A percentile compares a stretch with the other conserved stretches of the same genome.
phyloP scores from a whole-genome alignment of 179 eudicot genomes.

The Drosera spatulata region DNA sequence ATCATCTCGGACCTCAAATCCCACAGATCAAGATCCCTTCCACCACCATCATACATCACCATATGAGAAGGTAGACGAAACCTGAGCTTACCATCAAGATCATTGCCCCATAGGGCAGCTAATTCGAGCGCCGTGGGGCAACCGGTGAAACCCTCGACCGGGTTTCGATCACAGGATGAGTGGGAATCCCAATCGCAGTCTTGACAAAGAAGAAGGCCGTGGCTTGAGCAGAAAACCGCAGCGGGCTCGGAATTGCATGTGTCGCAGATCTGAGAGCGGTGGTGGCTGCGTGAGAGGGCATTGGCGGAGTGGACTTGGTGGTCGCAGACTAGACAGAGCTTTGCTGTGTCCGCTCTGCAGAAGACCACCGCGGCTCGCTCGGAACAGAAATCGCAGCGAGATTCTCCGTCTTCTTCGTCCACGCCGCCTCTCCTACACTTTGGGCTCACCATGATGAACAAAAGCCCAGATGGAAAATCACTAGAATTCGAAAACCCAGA shows the following conservation, averaged over 20 bases:
- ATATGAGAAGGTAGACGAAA: background rate
- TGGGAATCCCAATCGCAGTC: constrained; percentile 48
- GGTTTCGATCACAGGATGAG: constrained; percentile 19
- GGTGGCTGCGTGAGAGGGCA: constrained; percentile 64
- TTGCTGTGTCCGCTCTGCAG: constrained; percentile 85
- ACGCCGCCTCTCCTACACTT: background rate
- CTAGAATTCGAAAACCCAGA: too few species aligned
- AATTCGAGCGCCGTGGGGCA: constrained; percentile 43
- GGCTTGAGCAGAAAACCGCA: constrained; percentile 25
- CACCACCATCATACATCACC: background rate
- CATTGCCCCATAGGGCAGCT: constrained; percentile 41
- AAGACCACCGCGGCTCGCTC: constrained; percentile 39
- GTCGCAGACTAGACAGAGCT: constrained; percentile 79
- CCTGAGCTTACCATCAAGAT: constrained; percentile 14
- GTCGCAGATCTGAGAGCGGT: constrained; percentile 69
- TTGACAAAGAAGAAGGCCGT: constrained; percentile 38
- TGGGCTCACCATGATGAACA: background rate
- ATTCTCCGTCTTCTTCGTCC: constrained; percentile 6
- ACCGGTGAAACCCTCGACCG: constrained; percentile 44
- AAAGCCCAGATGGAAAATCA: too few species aligned
- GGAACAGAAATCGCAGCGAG: constrained; percentile 60
- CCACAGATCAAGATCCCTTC: constrained; percentile 2
- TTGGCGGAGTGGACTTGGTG: constrained; percentile 87
- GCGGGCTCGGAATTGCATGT: constrained; percentile 37
- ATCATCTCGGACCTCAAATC: constrained; percentile 14